Conservation (phyloP, 352 stramenopile genomes). For the Phytophthora palmivora region DNA sequence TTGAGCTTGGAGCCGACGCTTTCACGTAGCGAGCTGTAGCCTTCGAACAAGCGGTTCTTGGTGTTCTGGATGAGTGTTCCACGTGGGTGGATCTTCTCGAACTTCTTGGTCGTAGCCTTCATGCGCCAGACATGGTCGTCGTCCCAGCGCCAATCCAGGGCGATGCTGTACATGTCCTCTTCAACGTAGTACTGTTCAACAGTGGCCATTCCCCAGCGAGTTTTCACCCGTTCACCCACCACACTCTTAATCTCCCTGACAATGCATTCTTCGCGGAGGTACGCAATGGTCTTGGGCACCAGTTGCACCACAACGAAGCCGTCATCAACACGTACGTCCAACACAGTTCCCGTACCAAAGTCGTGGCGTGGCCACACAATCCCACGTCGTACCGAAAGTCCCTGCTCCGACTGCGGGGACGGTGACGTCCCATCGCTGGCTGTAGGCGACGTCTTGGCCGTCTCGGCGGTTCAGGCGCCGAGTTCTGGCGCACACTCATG, state of each 20-base stretch:
- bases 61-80: conserved; percentile 80
- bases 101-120: conserved; percentile 92
- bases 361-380: conserved; percentile 80
- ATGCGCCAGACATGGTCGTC: conserved; percentile 90
- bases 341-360: conserved; percentile 77
- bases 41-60: conserved; percentile 82
- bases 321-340: conserved; percentile 77
- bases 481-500: conserved; percentile 63
- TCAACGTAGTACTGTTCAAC: conserved; percentile 88
- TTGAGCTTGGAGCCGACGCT: conserved; percentile 75
- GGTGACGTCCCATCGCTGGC: conserved; percentile 21
- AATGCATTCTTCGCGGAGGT: conserved; percentile 71
- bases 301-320: conserved; percentile 81
- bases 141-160: conserved; percentile 89
- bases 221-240: conserved; percentile 87
- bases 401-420: conserved; percentile 46
- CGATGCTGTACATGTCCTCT: conserved; percentile 91
- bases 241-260: conserved; percentile 85
- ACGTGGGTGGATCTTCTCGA: conserved; percentile 75
- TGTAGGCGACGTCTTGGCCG: conserved; percentile 37
- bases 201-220: conserved; percentile 82
- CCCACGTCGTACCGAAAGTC: conserved; percentile 55
- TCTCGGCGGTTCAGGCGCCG: conserved; percentile 32
- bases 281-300: conserved; percentile 74
- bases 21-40: conserved; percentile 75